Evolutionary conservation across 176 grass and related monocot genomes (phyloP).

Genomic region (Triticum timopheevii): DNA sequence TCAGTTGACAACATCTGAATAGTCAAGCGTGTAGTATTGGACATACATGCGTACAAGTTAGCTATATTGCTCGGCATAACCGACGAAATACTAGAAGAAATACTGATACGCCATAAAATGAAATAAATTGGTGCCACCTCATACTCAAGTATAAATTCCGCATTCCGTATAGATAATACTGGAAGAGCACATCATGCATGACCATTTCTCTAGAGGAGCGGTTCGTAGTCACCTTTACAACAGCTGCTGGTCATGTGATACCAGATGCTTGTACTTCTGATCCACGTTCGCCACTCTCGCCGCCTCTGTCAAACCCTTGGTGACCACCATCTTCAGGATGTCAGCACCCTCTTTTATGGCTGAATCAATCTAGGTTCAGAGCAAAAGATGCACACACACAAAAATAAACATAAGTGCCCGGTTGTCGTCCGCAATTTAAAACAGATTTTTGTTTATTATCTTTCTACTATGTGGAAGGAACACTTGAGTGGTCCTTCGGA

Average conservation of each 20-base stretch:
- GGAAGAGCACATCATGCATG: background rate
- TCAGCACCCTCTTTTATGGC: constrained; percentile 69
- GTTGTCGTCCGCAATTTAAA: background rate
- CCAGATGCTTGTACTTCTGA: constrained; percentile 92
- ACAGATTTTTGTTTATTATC: background rate
- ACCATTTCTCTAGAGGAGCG: background rate
- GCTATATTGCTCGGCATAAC: too few relatives aligned
- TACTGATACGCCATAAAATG: too few relatives aligned
- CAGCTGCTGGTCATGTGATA: constrained; percentile 41
- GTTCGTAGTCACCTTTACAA: constrained; percentile 5
- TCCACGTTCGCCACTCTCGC: constrained; percentile 56
- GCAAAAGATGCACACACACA: background rate
- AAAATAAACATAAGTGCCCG: background rate
- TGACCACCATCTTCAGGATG: constrained; percentile 65
- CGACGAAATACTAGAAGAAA: too few relatives aligned
- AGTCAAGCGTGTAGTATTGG: too few relatives aligned
- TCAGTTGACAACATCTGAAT: too few relatives aligned
- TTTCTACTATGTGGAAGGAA: background rate
- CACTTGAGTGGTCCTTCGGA: background rate
- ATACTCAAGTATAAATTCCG: background rate
- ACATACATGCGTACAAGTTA: too few relatives aligned
- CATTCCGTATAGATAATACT: background rate
- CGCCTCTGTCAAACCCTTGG: constrained; percentile 59
- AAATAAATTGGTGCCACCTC: too few relatives aligned
- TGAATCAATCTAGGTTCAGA: constrained; percentile 66